These are phyloP conservation scores for Neohortaea acidophila DNA, from an alignment of 495 filamentous ascomycete species.

Conservation along the genomic window DNA sequence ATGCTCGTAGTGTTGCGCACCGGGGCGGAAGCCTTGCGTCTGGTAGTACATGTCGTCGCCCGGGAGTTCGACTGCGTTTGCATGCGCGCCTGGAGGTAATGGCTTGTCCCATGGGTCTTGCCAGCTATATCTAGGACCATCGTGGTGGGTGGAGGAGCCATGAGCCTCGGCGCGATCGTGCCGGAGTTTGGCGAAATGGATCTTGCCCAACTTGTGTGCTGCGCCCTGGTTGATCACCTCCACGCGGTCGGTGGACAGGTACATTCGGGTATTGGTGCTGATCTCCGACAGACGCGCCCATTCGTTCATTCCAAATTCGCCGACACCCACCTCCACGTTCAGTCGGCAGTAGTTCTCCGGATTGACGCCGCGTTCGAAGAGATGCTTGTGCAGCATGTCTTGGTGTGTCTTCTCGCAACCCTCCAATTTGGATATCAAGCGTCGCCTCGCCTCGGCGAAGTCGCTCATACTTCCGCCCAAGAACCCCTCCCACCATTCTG, in stretches of 20 bases:
- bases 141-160: background rate
- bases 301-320: constrained; percentile 97
- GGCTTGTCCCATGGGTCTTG: constrained; percentile 21
- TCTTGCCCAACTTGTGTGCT: constrained; percentile 69
- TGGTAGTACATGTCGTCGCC: constrained; percentile 36
- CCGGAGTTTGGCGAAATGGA: constrained; percentile 50
- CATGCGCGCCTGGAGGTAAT: constrained; percentile 7
- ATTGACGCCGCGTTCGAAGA: constrained; percentile 63
- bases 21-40: constrained; percentile 25
- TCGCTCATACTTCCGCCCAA: constrained; percentile 55
- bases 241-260: constrained; percentile 58
- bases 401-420: constrained; percentile 86
- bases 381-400: constrained; percentile 59
- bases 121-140: constrained; percentile 5
- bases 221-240: constrained; percentile 56
- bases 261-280: constrained; percentile 73
- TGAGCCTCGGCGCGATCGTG: constrained; percentile 22
- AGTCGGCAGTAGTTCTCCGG: constrained; percentile 92
- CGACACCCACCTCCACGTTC: constrained; percentile 92
- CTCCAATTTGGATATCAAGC: constrained; percentile 79
- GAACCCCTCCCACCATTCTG: constrained; percentile 87
- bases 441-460: constrained; percentile 75
- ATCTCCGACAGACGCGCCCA: constrained; percentile 90
- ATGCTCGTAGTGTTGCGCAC: constrained; percentile 26
- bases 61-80: constrained; percentile 45